These are phyloP conservation scores for Sugiyamaella qingdaonensis DNA, from an alignment of 805 yeast species.

Conservation along the genomic window DNA sequence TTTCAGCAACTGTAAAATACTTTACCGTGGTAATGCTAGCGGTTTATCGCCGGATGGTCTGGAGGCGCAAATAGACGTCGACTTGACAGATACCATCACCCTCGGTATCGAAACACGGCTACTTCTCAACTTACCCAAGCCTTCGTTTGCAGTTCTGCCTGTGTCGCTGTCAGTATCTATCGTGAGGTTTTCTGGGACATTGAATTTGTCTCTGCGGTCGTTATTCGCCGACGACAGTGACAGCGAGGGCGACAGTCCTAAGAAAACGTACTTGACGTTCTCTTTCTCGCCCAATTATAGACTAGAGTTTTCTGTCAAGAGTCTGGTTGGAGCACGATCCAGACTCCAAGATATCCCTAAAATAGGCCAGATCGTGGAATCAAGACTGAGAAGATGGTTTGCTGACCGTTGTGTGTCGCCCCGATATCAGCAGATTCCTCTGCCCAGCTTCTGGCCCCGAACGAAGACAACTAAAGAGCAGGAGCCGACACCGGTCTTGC, in stretches of 20 bases:
- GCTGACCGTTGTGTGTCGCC: conserved; percentile 93
- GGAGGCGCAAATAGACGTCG: conserved; percentile 91
- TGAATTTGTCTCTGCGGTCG: conserved; percentile 57
- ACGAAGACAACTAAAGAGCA: conserved; percentile 21
- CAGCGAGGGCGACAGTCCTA: background rate
- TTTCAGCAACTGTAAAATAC: conserved; percentile 87
- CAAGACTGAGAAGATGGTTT: conserved; percentile 80
- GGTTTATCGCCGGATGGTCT: conserved; percentile 50
- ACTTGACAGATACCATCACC: conserved; percentile 79
- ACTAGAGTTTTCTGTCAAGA: conserved; percentile 81
- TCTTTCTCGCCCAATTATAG: conserved; percentile 90
- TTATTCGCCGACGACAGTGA: background rate
- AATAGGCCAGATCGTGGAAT: conserved; percentile 77
- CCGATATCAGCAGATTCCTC: conserved; percentile 73
- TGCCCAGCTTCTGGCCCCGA: conserved; percentile 85
- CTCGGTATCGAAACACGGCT: conserved; percentile 79
- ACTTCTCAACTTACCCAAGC: conserved; percentile 74
- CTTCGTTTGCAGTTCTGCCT: conserved; percentile 83
- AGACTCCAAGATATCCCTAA: conserved; percentile 92
- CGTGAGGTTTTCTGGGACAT: conserved; percentile 85
- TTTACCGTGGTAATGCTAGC: conserved; percentile 21
- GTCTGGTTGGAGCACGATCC: conserved; percentile 88
- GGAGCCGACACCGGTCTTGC: background rate
- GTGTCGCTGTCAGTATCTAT: conserved; percentile 79
- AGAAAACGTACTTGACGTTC: conserved; percentile 67